Conservation (phyloP, 495 filamentous ascomycete genomes). For the Xylaria palmicola region DNA sequence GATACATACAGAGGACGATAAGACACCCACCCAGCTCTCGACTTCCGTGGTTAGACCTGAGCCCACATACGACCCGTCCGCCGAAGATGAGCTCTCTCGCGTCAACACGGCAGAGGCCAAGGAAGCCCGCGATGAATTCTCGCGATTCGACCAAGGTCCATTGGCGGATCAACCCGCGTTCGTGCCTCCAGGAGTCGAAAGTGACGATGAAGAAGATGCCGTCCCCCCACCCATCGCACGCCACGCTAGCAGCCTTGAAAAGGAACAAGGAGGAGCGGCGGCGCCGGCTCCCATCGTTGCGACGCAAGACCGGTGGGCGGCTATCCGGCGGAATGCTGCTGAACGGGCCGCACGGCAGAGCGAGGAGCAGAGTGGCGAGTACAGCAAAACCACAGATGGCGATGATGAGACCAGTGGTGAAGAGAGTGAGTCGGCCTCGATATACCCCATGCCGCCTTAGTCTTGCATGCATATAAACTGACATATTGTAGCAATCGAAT, state of each 20-base stretch:
- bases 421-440: constrained; percentile 70
- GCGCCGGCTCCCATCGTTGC: constrained; percentile 34
- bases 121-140: constrained; percentile 69
- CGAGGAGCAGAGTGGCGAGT: constrained; percentile 59
- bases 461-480: constrained; percentile 17
- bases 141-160: constrained; percentile 87
- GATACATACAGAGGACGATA: constrained; percentile 29
- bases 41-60: constrained; percentile 17
- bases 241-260: constrained; percentile 19
- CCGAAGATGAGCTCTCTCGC: constrained; percentile 57
- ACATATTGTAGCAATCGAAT: constrained; percentile 76
- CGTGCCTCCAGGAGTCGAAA: constrained; percentile 64
- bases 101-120: constrained; percentile 64
- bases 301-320: constrained; percentile 80
- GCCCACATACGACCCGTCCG: constrained; percentile 50
- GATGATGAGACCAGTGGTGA: constrained; percentile 91
- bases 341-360: constrained; percentile 64
- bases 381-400: constrained; percentile 54
- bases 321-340: constrained; percentile 91
- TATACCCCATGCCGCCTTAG: not conserved
- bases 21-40: constrained; percentile 30
- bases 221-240: constrained; percentile 46
- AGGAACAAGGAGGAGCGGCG: constrained; percentile 25
- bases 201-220: constrained; percentile 43
- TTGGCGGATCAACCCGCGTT: constrained; percentile 84